Conservation (phyloP, 2,329 filamentous ascomycete genomes). For the Diaporthe citrichinensis region DNA sequence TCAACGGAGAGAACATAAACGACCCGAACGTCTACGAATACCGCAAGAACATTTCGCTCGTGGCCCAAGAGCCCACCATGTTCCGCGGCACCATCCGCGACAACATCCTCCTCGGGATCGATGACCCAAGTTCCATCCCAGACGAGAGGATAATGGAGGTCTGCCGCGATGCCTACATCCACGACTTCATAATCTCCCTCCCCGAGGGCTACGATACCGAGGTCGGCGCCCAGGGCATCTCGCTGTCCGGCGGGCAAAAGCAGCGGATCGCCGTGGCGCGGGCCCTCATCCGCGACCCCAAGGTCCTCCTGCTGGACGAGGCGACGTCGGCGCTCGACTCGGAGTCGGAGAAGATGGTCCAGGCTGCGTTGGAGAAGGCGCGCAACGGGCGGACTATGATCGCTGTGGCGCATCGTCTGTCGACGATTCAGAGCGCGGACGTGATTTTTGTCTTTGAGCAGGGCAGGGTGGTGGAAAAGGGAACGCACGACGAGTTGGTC, state of each 20-base stretch:
- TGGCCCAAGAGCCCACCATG: slow-evolving; percentile 93
- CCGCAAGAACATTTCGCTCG: slow-evolving; percentile 85
- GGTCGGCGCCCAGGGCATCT: slow-evolving; percentile 89
- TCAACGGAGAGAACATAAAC: slow-evolving; percentile 70
- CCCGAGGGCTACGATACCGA: slow-evolving; percentile 90
- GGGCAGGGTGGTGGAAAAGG: slow-evolving; percentile 86
- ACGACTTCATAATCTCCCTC: slow-evolving; percentile 91
- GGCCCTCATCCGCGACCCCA: slow-evolving; percentile 88
- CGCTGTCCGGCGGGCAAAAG: slow-evolving; percentile 94
- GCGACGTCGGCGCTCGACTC: slow-evolving; percentile 84
- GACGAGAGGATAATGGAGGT: slow-evolving; percentile 83
- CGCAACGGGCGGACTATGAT: slow-evolving; percentile 91
- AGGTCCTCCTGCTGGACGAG: slow-evolving; percentile 87
- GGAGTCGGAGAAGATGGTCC: slow-evolving; percentile 84
- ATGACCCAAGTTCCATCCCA: slow-evolving; percentile 72
- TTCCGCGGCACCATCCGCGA: slow-evolving; percentile 94
- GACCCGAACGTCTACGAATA: slow-evolving; percentile 85
- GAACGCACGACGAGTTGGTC: slow-evolving; percentile 71
- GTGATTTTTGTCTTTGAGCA: slow-evolving; percentile 96
- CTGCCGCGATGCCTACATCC: slow-evolving; percentile 92
- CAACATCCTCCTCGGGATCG: slow-evolving; percentile 86
- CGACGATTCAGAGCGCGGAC: slow-evolving; percentile 94
- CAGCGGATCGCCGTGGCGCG: slow-evolving; percentile 95
- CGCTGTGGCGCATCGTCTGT: slow-evolving; percentile 91
- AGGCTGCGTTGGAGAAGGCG: slow-evolving; percentile 84